These are phyloP conservation scores for Arthroderma uncinatum DNA, from an alignment of 2,329 filamentous ascomycete genomes.

Conservation along the genomic window DNA sequence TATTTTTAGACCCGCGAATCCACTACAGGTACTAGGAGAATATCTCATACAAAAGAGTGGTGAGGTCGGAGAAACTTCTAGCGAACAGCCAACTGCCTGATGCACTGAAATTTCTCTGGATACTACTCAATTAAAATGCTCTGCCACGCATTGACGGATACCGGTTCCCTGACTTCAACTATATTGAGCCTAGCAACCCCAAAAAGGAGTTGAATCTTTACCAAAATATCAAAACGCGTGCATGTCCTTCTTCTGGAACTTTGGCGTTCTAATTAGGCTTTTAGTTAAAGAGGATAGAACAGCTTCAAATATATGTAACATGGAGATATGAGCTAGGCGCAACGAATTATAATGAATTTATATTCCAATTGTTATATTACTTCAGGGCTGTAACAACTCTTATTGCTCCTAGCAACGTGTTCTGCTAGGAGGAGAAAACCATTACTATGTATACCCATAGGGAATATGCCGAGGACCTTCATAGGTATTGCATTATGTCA, in stretches of 20 bases:
- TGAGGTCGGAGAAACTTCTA: constrained; percentile 45
- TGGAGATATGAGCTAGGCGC: not conserved
- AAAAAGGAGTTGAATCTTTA: not conserved
- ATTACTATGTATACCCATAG: too few species aligned
- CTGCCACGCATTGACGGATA: not conserved
- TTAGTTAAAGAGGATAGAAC: not conserved
- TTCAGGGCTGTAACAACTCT: not conserved
- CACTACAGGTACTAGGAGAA: constrained; percentile 57
- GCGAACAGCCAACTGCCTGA: constrained; percentile 7
- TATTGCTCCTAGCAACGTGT: not conserved
- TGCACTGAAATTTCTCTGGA: not conserved
- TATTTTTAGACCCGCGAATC: constrained; percentile 49
- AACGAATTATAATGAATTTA: not conserved
- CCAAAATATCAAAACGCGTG: not conserved
- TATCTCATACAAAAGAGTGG: constrained; percentile 57
- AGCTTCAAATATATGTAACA: not conserved
- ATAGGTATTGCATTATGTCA: too few species aligned
- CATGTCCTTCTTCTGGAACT: not conserved
- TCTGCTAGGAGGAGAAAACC: not conserved
- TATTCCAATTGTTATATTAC: not conserved
- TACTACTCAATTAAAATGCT: not conserved
- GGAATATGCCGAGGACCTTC: too few species aligned
- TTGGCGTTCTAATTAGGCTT: not conserved
- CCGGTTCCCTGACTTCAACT: not conserved
- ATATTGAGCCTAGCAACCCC: not conserved